These are phyloP conservation scores for Aspergillus ibericus DNA, from an alignment of 2,329 filamentous ascomycete species.

Conservation along the genomic window DNA sequence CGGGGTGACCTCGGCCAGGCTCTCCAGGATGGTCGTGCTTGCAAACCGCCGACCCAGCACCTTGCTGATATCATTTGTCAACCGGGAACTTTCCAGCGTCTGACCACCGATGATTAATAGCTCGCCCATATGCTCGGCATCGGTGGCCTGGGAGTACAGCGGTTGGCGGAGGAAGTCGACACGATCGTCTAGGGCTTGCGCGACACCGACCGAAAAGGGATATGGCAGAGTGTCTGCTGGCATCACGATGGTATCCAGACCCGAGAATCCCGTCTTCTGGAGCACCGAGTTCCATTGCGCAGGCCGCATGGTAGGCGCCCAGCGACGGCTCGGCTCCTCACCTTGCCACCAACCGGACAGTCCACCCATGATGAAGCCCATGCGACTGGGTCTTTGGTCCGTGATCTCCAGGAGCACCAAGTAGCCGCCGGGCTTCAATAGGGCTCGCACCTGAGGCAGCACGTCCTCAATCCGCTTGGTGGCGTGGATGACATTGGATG, in stretches of 20 bases:
- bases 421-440: slow-evolving; percentile 47
- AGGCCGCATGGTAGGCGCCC: background rate
- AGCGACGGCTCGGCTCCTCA: slow-evolving; percentile 1
- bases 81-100: too few species aligned
- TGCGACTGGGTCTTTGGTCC: background rate
- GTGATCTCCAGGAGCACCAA: slow-evolving; percentile 1
- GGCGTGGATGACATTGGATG: slow-evolving; percentile 43
- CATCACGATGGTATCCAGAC: slow-evolving; percentile 16
- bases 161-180: slow-evolving; percentile 30
- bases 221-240: background rate
- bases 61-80: too few species aligned
- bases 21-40: background rate
- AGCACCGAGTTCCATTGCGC: background rate
- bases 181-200: slow-evolving; percentile 36
- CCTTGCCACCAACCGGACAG: background rate
- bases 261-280: slow-evolving; percentile 9
- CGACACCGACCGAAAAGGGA: slow-evolving; percentile 28
- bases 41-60: too few species aligned
- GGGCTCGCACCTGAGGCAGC: slow-evolving; percentile 32
- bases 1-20: background rate
- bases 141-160: slow-evolving; percentile 9
- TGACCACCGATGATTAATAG: slow-evolving; percentile 8
- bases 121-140: background rate
- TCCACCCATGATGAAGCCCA: background rate
- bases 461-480: slow-evolving; percentile 27